These are phyloP conservation scores for Psilocybe subaeruginosa DNA, from an alignment of 768 basidiomycete species.

Conservation along the genomic window DNA sequence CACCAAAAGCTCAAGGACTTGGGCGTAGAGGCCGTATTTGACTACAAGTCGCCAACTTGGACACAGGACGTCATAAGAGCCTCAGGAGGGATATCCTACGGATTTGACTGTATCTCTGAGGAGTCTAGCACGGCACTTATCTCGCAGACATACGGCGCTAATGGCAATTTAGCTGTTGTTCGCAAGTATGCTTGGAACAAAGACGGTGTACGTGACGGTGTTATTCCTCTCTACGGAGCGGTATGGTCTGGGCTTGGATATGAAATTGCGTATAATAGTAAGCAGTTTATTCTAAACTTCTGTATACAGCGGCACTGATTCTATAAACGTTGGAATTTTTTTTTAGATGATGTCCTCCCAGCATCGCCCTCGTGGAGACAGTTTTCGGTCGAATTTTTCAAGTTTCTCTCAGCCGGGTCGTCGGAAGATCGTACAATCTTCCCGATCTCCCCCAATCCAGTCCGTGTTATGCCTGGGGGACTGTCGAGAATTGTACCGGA, in stretches of 20 bases:
- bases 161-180: constrained; percentile 34
- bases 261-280: constrained; percentile 33
- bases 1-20: constrained; percentile 26
- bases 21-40: constrained; percentile 34
- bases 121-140: constrained; percentile 31
- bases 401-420: constrained; percentile 28
- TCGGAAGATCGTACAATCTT: constrained; percentile 19
- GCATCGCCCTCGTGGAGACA: constrained; percentile 27
- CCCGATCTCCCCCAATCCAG: constrained; percentile 27
- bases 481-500: constrained; percentile 28
- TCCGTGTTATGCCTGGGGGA: constrained; percentile 37
- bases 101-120: constrained; percentile 38
- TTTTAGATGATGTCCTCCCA: constrained; percentile 25
- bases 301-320: too few relatives aligned
- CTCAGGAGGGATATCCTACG: constrained; percentile 31
- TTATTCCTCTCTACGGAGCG: constrained; percentile 30
- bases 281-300: background rate
- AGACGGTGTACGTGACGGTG: constrained; percentile 26
- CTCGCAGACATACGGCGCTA: constrained; percentile 29
- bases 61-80: constrained; percentile 28
- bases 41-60: constrained; percentile 34
- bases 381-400: constrained; percentile 34
- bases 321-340: background rate
- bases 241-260: constrained; percentile 37
- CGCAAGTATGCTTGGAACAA: constrained; percentile 28